Evolutionary conservation across 2,329 filamentous ascomycete species (phyloP).

Genomic region (Sordariomycetes sp.): DNA sequence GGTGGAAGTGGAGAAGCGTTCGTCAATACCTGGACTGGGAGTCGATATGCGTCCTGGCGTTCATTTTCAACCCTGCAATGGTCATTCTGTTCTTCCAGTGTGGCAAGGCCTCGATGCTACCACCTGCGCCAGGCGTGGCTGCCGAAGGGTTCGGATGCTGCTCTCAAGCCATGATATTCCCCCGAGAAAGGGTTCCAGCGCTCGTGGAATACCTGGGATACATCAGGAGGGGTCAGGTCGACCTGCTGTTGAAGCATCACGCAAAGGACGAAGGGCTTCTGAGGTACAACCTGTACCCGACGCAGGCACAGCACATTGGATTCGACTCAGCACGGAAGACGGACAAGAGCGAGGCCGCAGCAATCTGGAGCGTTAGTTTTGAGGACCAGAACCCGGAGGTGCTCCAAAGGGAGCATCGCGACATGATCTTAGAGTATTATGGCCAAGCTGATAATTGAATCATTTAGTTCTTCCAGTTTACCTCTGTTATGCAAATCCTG

Average conservation of each 20-base stretch:
- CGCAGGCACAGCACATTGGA: constrained; percentile 2
- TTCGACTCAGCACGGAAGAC: constrained; percentile 1
- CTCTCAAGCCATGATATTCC: constrained; percentile 2
- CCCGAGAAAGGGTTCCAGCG: neutral
- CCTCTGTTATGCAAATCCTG: too few species aligned
- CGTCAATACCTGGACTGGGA: neutral
- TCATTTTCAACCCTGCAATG: constrained; percentile 1
- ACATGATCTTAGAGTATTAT: neutral
- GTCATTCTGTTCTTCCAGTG: constrained; percentile 3
- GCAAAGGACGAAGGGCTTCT: neutral
- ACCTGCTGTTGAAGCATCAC: neutral
- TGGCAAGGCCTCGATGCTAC: constrained; percentile 3
- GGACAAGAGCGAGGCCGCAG: constrained; percentile 1
- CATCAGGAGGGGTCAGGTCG: neutral
- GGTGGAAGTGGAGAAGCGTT: neutral
- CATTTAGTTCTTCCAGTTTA: too few species aligned
- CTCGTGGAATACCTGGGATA: neutral
- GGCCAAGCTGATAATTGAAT: too few species aligned
- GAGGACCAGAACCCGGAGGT: constrained; percentile 1
- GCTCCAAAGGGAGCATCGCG: neutral
- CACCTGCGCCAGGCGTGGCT: neutral
- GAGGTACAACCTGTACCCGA: constrained; percentile 1
- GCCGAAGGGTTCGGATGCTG: constrained; percentile 3
- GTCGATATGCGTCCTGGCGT: neutral
- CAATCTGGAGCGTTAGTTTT: constrained; percentile 3